Conservation (phyloP, 2,329 filamentous ascomycete species). For the Trichoderma sp. region DNA sequence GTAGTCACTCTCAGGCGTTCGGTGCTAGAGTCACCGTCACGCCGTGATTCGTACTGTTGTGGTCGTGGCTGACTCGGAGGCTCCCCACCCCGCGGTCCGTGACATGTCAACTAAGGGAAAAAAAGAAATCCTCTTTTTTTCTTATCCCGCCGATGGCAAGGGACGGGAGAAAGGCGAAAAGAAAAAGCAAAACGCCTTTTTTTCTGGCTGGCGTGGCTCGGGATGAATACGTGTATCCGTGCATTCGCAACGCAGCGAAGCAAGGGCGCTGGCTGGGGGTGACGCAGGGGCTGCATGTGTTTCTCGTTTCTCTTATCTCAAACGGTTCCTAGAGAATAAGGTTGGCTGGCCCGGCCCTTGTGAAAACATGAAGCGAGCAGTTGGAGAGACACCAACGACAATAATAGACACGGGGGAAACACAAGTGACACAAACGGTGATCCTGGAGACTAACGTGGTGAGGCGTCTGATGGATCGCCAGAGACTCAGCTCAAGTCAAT, state of each 20-base stretch:
- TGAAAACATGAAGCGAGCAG: neutral
- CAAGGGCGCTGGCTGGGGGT: neutral
- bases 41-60: constrained; percentile 14
- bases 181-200: neutral
- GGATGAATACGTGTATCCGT: neutral
- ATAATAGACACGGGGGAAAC: neutral
- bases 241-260: neutral
- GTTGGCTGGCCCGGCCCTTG: constrained; percentile 11
- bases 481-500: neutral
- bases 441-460: neutral
- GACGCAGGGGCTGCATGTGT: neutral
- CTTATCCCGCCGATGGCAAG: neutral
- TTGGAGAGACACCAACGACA: neutral
- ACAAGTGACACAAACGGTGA: neutral
- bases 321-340: constrained; percentile 11
- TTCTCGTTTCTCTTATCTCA: constrained; percentile 5
- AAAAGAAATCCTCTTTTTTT: neutral
- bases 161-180: neutral
- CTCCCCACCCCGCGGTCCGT: neutral
- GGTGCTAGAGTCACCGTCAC: constrained; percentile 8
- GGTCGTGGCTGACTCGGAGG: constrained; percentile 10
- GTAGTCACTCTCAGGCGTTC: neutral
- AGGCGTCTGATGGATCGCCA: neutral
- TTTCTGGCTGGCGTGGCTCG: neutral
- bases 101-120: neutral